A percentile compares a stretch with the other conserved stretches of the same genome.
phyloP scores from a whole-genome alignment of 495 filamentous ascomycete genomes.

The Penicillium goetzii region DNA sequence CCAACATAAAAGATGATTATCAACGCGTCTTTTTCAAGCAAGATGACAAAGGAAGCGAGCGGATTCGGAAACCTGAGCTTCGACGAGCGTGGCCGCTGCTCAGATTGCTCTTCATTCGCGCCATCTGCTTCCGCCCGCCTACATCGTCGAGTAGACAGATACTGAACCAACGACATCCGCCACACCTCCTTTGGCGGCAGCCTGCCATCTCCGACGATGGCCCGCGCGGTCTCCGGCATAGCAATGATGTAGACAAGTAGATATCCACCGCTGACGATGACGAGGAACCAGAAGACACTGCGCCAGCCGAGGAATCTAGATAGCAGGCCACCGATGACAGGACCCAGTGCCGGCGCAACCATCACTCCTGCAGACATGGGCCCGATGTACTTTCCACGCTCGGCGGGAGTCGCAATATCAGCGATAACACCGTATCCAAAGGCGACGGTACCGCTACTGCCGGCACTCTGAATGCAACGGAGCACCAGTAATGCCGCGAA shows the following conservation, averaged over 20 bases:
- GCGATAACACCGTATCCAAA: constrained; percentile 24
- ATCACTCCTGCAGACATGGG: constrained; percentile 34
- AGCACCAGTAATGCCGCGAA: constrained; percentile 46
- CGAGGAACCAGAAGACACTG: constrained; percentile 51
- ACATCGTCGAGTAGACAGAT: background rate
- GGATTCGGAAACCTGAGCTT: constrained; percentile 69
- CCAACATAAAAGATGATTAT: constrained; percentile 60
- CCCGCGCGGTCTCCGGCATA: constrained; percentile 70
- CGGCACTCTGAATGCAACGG: constrained; percentile 45
- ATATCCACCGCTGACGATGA: constrained; percentile 36
- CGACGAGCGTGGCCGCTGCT: constrained; percentile 22
- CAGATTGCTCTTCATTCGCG: background rate
- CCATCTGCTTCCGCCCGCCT: background rate
- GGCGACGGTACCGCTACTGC: constrained; percentile 23
- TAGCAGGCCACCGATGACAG: constrained; percentile 47
- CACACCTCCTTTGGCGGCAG: constrained; percentile 17
- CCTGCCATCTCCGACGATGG: constrained; percentile 69
- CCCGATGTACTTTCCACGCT: constrained; percentile 64
- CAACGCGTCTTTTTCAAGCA: constrained; percentile 65
- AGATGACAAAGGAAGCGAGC: constrained; percentile 61
- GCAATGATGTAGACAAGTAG: constrained; percentile 51
- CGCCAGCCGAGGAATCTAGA: constrained; percentile 41
- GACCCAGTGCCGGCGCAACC: constrained; percentile 40
- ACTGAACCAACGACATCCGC: constrained; percentile 4
- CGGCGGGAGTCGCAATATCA: constrained; percentile 61